Base-by-base conservation (phyloP, 345 rosid species). In the Microcos paniculata region DNA sequence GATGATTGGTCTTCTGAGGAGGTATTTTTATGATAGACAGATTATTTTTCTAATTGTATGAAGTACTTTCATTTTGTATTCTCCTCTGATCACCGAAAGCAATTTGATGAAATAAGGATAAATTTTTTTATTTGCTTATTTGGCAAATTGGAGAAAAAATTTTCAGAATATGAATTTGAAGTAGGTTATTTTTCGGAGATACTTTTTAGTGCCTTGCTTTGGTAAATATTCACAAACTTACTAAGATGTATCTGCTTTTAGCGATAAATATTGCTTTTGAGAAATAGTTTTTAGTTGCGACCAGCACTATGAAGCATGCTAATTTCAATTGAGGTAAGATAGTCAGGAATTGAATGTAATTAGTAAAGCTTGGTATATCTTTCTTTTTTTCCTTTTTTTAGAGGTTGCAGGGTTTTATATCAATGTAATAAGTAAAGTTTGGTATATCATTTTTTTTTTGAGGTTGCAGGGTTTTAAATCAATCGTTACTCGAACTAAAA, bases 1-100 rank as follows among this genome's bases (percentile, higher is more conserved):
- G 89, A 87, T 43, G 84, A 77, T 80, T 91, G 94, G 94, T 69
- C 83, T 76, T 74, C 76, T 56, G 91, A 91, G 74, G 94, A 88
- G 85, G 96, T 89, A 83, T 64, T 62, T 52, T 56, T 12, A 8
- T 33, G 45, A 70, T 49, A 53, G 6, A 38, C 19, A 28, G 46
- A 63, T 78, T 42, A n/a, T 38, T 2, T 10, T 21, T 52, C 14
- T 62, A 23, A 2, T 7, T 45, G 8, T 26, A 26, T 16, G 53
- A 35, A 65, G 72, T 38, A 24, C 35, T 24, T 55, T 30, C 59
- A 46, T 52, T 46, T 26, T 61, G 9, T 31, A 28, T 46, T 19
- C 62, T 11, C 24, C 24, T 51, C 24, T 73, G 15, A 3, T 28
- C 24, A 28, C 71, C 43, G 14, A 42, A 2, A 62, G 57, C 18